Evolutionary conservation across 345 rosid genomes (phyloP), one percentile per base, ranked within the genome.

Genomic region (Punica granatum): DNA sequence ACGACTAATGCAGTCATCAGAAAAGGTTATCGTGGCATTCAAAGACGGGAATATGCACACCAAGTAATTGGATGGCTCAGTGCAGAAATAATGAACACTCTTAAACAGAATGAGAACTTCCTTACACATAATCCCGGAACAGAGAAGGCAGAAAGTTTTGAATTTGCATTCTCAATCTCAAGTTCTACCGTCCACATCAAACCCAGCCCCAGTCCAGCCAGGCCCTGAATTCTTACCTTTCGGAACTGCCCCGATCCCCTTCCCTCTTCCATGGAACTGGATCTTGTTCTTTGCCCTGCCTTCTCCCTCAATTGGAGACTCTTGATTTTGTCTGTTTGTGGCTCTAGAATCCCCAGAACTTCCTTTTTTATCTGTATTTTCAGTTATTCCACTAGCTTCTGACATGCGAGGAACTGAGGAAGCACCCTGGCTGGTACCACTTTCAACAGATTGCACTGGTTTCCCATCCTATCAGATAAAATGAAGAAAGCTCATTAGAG

Each of bases 141-240:
- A 51, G n/a, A 1, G 7, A 0, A 7, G 7, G 1, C n/a, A 2
- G 28, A 30, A 51, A 51, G 3, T 8, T 51, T 51, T 51, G 37
- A 31, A 31, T 60, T 2, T 26, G 26, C 21, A 35, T 18, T 62
- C 41, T n/a, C 41, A 10, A 39, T 67, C 61, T 78, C 76, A 83
- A 67, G 65, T 79, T 78, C 89, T 82, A 62, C 87, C 88, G 77
- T 86, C 96, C 41, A 84, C 96, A 72, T 88, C 94, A 60, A 89
- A 92, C 74, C 84, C 87, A 26, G 81, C 71, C 66, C 96, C 91
- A 0, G 94, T 88, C 92, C 96, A 92, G 30, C 87, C 98, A 33
- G 88, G 74, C 65, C 75, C 72, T 46, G 69, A 35, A 32, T 81
- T 46, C 66, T 89, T 78, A 32, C 87, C 86, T 78, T 82, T 88